Evolutionary conservation across 2,329 filamentous ascomycete species (phyloP), one percentile per base, ranked within the genome.

Genomic region (Diaporthe aspalathi): DNA sequence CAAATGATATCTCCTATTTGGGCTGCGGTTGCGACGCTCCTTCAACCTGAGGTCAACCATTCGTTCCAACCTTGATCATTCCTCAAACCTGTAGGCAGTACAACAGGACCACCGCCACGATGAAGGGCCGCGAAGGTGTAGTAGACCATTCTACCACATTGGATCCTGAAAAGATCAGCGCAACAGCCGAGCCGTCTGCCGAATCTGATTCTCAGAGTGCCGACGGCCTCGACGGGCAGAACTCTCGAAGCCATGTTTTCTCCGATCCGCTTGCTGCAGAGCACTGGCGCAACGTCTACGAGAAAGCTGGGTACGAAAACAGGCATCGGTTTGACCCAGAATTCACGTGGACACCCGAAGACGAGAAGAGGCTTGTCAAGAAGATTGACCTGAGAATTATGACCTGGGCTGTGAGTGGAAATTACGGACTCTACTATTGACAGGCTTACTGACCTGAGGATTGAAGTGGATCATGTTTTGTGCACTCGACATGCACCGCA

Each of bases 241-340:
- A 50, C 45, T 38, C 60, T 22, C 45, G 45, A 16, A 11, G 81
- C n/a, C 83, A 85, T 56, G 68, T 81, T 45, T 90, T 90, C 74
- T 80, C 83, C 0, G 86, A 89, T 63, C 60, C 60, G 8, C 12
- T 65, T 24, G 45, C 45, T 38, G 86, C 87, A 1, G 83, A 86
- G n/a, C 83, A 87, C 74, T 90, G 87, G 84, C 80, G 82, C 2
- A 79, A 79, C 5, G 76, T 89, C 5, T 90, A 90, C 72, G 87
- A 90, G 73, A 84, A 85, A 8, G 86, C 87, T 1, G 73, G 79
- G 0, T 91, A 91, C 74, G 89, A 92, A 78, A 89, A 90, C 22
- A 80, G 84, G 0, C 89, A 91, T 76, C 84, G 89, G 16, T 91
- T 88, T 76, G 89, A 91, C 73, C 87, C 88, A 0, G 77, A 80